Percentiles rank a stretch among this genome's conserved stretches.
phyloP scores from a whole-genome alignment of 2,329 filamentous ascomycete genomes.

The Beauveria brongniartii region DNA sequence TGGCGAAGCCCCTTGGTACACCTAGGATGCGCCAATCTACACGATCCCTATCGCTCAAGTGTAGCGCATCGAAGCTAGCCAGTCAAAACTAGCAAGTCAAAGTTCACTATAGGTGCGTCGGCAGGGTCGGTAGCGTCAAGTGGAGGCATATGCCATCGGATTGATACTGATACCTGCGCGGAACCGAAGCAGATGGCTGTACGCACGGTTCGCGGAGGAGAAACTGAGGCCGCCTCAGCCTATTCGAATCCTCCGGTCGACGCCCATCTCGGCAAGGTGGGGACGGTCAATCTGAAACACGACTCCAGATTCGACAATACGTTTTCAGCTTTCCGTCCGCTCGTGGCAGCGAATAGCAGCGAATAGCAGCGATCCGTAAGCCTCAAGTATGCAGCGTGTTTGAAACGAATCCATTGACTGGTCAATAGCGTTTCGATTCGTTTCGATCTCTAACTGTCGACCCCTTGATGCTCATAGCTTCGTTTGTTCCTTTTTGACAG shows the following conservation, averaged over 20 bases:
- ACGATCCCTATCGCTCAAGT: background rate
- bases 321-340: too few relatives aligned
- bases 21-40: background rate
- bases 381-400: background rate
- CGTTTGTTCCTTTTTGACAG: too few relatives aligned
- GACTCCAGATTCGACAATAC: background rate
- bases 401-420: background rate
- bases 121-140: too few relatives aligned
- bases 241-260: background rate
- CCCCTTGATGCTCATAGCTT: too few relatives aligned
- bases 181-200: background rate
- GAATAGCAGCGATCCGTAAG: too few relatives aligned
- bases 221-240: background rate
- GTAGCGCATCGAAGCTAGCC: background rate
- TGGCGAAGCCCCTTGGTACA: background rate
- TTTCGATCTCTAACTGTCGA: too few relatives aligned
- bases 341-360: too few relatives aligned
- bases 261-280: too few relatives aligned
- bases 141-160: background rate
- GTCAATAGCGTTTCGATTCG: background rate
- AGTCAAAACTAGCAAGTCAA: background rate
- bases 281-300: background rate
- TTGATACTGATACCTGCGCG: background rate
- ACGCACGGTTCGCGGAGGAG: background rate
- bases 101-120: background rate